Evolutionary conservation across 805 yeast genomes (phyloP).

Genomic region (Geotrichum ghanense): DNA sequence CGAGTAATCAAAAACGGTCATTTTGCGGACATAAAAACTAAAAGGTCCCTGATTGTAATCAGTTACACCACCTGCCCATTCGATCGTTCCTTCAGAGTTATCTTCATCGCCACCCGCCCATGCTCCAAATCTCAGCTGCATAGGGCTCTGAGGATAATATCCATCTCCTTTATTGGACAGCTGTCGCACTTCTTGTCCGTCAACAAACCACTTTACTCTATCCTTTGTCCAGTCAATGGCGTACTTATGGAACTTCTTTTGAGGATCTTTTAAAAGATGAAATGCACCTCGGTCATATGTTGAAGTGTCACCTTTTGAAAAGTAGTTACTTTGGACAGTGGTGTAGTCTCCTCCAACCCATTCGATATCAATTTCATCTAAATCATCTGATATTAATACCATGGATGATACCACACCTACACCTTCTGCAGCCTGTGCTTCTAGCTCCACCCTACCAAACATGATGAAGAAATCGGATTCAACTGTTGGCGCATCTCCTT

Average conservation of each 20-base stretch:
- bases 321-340: slow-evolving; percentile 62
- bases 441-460: slow-evolving; percentile 78
- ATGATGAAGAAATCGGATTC: slow-evolving; percentile 72
- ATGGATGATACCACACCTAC: slow-evolving; percentile 72
- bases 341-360: slow-evolving; percentile 73
- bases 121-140: slow-evolving; percentile 48
- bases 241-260: slow-evolving; percentile 56
- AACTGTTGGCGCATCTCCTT: slow-evolving; percentile 69
- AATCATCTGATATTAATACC: slow-evolving; percentile 70
- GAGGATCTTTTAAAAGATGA: slow-evolving; percentile 50
- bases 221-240: slow-evolving; percentile 76
- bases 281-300: slow-evolving; percentile 74
- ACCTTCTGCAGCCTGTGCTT: slow-evolving; percentile 66
- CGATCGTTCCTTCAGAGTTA: slow-evolving; percentile 49
- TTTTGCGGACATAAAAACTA: slow-evolving; percentile 47
- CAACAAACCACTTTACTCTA: slow-evolving; percentile 55
- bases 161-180: slow-evolving; percentile 33
- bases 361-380: slow-evolving; percentile 84
- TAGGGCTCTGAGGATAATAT: slow-evolving; percentile 90
- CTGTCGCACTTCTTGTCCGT: slow-evolving; percentile 59
- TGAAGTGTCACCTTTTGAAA: slow-evolving; percentile 67
- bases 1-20: slow-evolving; percentile 49
- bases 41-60: slow-evolving; percentile 37
- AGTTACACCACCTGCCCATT: slow-evolving; percentile 63
- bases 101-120: slow-evolving; percentile 41